Base-by-base conservation (phyloP, 257 asterid species). In the Lithospermum erythrorhizon region DNA sequence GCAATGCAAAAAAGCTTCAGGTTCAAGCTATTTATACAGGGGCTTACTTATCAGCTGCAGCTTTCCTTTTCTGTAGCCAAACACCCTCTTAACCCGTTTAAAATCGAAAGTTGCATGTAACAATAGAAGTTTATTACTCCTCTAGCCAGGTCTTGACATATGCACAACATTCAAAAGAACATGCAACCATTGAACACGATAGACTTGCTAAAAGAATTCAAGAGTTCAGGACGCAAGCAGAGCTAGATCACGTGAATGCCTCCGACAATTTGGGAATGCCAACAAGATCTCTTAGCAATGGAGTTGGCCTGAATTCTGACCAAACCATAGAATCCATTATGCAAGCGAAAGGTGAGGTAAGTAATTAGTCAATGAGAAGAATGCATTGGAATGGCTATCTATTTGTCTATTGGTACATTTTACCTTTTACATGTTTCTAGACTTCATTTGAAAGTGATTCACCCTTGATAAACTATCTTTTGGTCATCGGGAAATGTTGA, bases 101-200 rank as follows among this genome's bases (percentile, higher is more conserved):
- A 41, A 41, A 35, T 35, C 17, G 5, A 14, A 41, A 41, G 49
- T 1, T 41, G 49, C 49, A 41, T 41, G 17, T 11, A 11, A 41
- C 18, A 41, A 41, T 14, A 11, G 49, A 41, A 41, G 15, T 41
- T 41, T 55, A 19, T 57, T 67, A 20, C 45, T 23, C 32, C 64
- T 64, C 32, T 67, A 59, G 70, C 74, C 82, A 91, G 98, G 95
- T 91, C 49, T 78, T 91, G 80, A 83, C 98, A 54, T 91, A 75
- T 88, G 95, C 97, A 32, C 97, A 86, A 70, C 98, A 88, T 70
- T 86, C 98, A 30, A 91, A 91, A 82, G 97, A 91, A 74, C 97
- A 84, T 72, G 81, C 95, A 18, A 84, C 76, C 62, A 69, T 78
- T 59, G 97, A 91, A 74, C 98, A 84, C 78, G 97, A 91, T 76